Conservation (phyloP, 2,329 filamentous ascomycete species). For the Zymoseptoria tritici region DNA sequence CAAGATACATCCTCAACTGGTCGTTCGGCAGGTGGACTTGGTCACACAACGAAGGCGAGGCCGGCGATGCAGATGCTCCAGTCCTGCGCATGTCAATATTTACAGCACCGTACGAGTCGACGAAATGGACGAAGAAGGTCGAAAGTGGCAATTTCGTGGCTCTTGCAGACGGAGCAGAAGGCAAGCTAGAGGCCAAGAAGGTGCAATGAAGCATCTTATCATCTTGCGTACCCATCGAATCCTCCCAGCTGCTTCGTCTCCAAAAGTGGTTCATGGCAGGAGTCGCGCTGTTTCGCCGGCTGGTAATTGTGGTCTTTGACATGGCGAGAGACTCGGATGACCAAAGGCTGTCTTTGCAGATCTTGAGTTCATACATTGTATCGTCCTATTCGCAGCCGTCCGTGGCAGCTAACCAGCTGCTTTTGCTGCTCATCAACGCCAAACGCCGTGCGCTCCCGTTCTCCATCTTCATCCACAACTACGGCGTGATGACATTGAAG, state of each 20-base stretch:
- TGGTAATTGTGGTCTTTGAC: too few relatives aligned
- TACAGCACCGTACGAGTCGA: slow-evolving; percentile 63
- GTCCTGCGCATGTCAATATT: slow-evolving; percentile 68
- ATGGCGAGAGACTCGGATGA: too few relatives aligned
- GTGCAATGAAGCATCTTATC: background rate
- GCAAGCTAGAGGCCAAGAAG: background rate
- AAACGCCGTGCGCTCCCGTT: slow-evolving; percentile 16
- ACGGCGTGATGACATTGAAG: slow-evolving; percentile 27
- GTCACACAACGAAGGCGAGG: slow-evolving; percentile 48
- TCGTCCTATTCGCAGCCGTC: background rate
- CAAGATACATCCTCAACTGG: slow-evolving; percentile 90
- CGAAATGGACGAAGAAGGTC: slow-evolving; percentile 68
- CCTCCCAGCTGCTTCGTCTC: background rate
- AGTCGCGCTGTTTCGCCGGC: background rate
- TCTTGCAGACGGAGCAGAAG: slow-evolving; percentile 12
- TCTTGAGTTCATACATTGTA: background rate
- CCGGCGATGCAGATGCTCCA: slow-evolving; percentile 22
- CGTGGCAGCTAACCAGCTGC: slow-evolving; percentile 6
- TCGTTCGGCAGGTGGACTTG: slow-evolving; percentile 95
- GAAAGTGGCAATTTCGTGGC: slow-evolving; percentile 37
- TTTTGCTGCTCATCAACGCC: slow-evolving; percentile 8
- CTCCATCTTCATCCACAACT: background rate
- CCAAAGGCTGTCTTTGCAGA: background rate
- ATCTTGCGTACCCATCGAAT: background rate
- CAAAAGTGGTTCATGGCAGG: slow-evolving; percentile 1